Base-by-base conservation (phyloP, 345 rosid species). In the Lepidium aucheri region DNA sequence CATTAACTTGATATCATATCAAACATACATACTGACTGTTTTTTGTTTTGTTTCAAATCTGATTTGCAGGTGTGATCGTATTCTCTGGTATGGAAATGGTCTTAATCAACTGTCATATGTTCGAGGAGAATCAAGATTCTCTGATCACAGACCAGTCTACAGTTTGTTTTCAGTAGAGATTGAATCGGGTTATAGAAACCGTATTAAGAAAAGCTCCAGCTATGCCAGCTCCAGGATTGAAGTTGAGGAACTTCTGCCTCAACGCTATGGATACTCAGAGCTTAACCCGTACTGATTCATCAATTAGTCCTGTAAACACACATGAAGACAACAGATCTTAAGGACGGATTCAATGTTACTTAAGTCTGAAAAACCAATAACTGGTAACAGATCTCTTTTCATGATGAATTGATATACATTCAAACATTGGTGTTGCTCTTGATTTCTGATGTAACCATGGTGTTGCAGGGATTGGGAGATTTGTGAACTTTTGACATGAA, bases 111-210 rank as follows among this genome's bases (percentile, higher is more conserved):
- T 95, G 65, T 89, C 97, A 11, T 91, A 95, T 63, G 99, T 89
- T 41, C 84, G 97, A n/a, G 99, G 97, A 16, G 99, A 95, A 79
- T 91, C 99, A 8, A 85, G 85, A 72, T 95, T 95, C 84, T 95
- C 99, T 9, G 99, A 95, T 76, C 99, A 95, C 49, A 85, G 99
- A 60, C 97, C 97, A 32, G 99, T 95, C 40, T 91, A 84, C 67
- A 80, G 97, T 74, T 53, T 89, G 53, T 95, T 95, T 70, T 69
- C 60, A 9, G 97, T 89, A 9, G 97, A 89, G 83, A 85, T 95
- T 56, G 99, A 91, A 80, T 89, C 90, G 0, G 77, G 84, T 9
- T 77, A 76, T 69, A 81, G 78, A 34, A 54, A 76, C 41, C 79
- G 75, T 58, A 74, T 87, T 54, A 86, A 79, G 84, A 91, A 85